These are phyloP conservation scores for Aspergillus tubingensis DNA, from an alignment of 2,329 filamentous ascomycete genomes.

Conservation along the genomic window DNA sequence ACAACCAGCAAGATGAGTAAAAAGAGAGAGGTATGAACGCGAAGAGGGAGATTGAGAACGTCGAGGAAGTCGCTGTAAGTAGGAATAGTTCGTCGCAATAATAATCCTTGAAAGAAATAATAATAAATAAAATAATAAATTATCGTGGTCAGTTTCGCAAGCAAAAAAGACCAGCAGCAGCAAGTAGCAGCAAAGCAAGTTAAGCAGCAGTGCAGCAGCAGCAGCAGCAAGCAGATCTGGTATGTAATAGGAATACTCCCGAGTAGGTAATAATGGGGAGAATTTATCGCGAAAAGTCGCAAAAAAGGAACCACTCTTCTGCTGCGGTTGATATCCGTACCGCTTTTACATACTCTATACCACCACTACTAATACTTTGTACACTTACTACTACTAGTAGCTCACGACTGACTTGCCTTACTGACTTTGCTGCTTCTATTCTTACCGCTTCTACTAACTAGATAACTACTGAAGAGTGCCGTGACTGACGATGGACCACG, in stretches of 20 bases:
- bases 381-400: too few species aligned
- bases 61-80: slow-evolving; percentile 7
- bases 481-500: too few species aligned
- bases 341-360: too few species aligned
- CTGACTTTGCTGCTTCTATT: too few species aligned
- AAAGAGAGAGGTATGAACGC: neutral
- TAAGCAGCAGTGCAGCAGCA: neutral
- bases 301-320: neutral
- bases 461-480: too few species aligned
- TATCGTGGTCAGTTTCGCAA: slow-evolving; percentile 2
- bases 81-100: slow-evolving; percentile 13
- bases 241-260: slow-evolving; percentile 3
- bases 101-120: slow-evolving; percentile 2
- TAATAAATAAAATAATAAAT: slow-evolving; percentile 4
- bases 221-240: neutral
- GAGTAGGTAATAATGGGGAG: neutral
- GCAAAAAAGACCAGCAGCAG: neutral
- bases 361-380: too few species aligned
- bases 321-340: too few species aligned
- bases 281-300: neutral
- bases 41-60: neutral
- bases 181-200: neutral
- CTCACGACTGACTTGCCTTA: too few species aligned
- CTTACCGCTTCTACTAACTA: too few species aligned
- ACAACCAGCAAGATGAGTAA: slow-evolving; percentile 1